These are phyloP conservation scores for Drechslera avenae DNA, from an alignment of 2,329 filamentous ascomycete species.

Conservation along the genomic window DNA sequence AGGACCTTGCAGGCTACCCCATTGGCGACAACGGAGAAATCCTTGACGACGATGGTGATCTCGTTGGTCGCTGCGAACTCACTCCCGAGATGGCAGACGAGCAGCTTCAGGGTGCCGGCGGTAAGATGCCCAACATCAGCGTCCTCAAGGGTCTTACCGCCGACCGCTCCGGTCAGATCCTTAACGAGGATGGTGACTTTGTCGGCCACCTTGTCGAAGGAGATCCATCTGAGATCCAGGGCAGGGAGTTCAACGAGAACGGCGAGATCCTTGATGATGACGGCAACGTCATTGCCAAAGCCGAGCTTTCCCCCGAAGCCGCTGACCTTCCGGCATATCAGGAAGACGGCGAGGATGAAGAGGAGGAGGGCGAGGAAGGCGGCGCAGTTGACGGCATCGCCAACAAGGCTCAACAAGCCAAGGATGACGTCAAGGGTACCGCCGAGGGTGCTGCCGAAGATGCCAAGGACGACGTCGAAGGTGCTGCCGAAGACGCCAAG, in stretches of 20 bases:
- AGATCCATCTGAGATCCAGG: conserved; percentile 55
- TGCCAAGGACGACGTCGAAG: conserved; percentile 39
- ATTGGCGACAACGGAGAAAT: conserved; percentile 62
- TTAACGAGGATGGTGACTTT: conserved; percentile 58
- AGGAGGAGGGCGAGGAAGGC: conserved; percentile 36
- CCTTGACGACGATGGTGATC: conserved; percentile 60
- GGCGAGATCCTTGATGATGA: conserved; percentile 62
- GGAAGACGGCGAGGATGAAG: conserved; percentile 24
- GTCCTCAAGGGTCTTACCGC: conserved; percentile 56
- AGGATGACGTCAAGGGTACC: conserved; percentile 11
- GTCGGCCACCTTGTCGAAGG: conserved; percentile 56
- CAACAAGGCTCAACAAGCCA: too few species aligned
- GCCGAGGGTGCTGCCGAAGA: conserved; percentile 29
- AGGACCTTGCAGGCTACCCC: conserved; percentile 58
- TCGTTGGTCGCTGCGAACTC: conserved; percentile 60
- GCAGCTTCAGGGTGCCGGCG: conserved; percentile 46
- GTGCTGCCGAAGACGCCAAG: conserved; percentile 32
- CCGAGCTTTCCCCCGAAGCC: conserved; percentile 56
- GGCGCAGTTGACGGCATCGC: conserved; percentile 31
- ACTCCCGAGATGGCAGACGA: conserved; percentile 53
- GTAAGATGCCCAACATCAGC: conserved; percentile 52
- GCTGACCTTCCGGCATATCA: conserved; percentile 47
- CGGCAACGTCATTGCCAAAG: conserved; percentile 59
- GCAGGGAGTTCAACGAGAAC: conserved; percentile 57
- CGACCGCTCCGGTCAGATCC: conserved; percentile 54